A percentile compares a stretch with the other conserved stretches of the same genome.
Conservation (phyloP, 495 filamentous ascomycete genomes). For the Parathielavia appendiculata region DNA sequence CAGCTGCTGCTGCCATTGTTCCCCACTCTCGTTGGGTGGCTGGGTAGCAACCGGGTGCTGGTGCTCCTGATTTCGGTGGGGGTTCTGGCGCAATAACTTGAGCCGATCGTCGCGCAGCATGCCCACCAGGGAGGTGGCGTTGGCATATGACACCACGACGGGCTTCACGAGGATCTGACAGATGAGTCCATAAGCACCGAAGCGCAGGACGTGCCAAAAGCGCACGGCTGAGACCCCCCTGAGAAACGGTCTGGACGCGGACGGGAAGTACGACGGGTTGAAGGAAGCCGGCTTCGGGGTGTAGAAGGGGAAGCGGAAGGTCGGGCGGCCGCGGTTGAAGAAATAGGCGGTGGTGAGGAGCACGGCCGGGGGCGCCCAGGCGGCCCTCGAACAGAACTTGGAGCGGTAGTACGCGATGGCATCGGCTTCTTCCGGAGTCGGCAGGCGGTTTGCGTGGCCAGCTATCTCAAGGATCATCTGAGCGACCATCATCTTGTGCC, state of each 20-base stretch:
- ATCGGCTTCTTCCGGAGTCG: conserved; percentile 14
- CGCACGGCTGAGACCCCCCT: conserved; percentile 11
- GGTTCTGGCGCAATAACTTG: neutral
- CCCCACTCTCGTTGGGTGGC: too few relatives aligned
- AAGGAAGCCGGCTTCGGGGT: conserved; percentile 19
- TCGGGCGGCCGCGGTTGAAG: conserved; percentile 16
- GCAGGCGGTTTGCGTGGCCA: neutral
- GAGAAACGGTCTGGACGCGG: neutral
- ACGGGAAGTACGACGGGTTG: conserved; percentile 19
- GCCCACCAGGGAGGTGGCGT: neutral
- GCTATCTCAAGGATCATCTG: neutral
- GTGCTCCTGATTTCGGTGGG: neutral
- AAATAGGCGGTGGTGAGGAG: conserved; percentile 6
- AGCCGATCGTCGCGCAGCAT: conserved; percentile 14
- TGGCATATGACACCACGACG: conserved; percentile 1
- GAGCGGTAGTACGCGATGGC: conserved; percentile 16
- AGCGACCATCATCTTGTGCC: conserved; percentile 7
- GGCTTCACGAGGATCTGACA: neutral
- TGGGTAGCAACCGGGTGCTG: neutral
- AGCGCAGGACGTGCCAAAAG: conserved; percentile 19
- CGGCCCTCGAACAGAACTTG: neutral
- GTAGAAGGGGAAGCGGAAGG: conserved; percentile 26
- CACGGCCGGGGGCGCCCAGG: conserved; percentile 15
- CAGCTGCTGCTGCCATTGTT: conserved; percentile 1
- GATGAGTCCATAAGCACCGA: conserved; percentile 11